A percentile compares a stretch with the other conserved stretches of the same genome.
Evolutionary conservation across 805 yeast species (phyloP).

Genomic region (Pichia occidentalis): DNA sequence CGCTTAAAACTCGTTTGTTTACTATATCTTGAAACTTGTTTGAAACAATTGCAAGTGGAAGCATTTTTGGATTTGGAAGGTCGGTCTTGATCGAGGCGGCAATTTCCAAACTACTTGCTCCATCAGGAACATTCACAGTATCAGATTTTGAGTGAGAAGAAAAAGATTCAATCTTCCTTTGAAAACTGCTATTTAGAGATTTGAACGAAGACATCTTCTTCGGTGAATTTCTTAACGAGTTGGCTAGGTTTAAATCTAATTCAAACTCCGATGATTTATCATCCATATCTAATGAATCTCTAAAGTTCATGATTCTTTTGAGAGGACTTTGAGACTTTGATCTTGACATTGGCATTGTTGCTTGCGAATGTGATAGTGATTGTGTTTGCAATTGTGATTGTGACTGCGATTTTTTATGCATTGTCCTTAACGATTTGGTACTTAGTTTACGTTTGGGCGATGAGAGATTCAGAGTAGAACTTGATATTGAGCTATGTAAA

Average conservation of each 20-base stretch:
- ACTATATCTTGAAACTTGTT: background rate
- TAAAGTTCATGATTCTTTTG: conserved; percentile 22
- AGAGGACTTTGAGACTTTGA: conserved; percentile 23
- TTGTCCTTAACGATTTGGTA: background rate
- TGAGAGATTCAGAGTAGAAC: conserved; percentile 1
- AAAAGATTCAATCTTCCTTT: conserved; percentile 5
- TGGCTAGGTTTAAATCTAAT: conserved; percentile 24
- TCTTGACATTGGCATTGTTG: conserved; percentile 7
- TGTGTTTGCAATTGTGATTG: background rate
- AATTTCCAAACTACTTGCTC: background rate
- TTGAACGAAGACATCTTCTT: conserved; percentile 10
- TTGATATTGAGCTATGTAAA: conserved; percentile 1
- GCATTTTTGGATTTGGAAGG: background rate
- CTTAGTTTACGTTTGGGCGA: background rate
- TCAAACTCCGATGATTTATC: too few relatives aligned
- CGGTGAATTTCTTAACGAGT: conserved; percentile 26
- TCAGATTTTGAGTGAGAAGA: background rate
- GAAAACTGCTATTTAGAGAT: conserved; percentile 7
- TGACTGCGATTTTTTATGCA: conserved; percentile 7
- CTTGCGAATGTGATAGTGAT: conserved; percentile 3
- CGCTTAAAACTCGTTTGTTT: conserved; percentile 15
- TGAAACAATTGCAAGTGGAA: background rate
- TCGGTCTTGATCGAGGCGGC: background rate
- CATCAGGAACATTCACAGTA: conserved; percentile 1
- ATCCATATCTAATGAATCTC: too few relatives aligned